Conservation (phyloP, 2,329 filamentous ascomycete genomes). For the Septoria linicola region DNA sequence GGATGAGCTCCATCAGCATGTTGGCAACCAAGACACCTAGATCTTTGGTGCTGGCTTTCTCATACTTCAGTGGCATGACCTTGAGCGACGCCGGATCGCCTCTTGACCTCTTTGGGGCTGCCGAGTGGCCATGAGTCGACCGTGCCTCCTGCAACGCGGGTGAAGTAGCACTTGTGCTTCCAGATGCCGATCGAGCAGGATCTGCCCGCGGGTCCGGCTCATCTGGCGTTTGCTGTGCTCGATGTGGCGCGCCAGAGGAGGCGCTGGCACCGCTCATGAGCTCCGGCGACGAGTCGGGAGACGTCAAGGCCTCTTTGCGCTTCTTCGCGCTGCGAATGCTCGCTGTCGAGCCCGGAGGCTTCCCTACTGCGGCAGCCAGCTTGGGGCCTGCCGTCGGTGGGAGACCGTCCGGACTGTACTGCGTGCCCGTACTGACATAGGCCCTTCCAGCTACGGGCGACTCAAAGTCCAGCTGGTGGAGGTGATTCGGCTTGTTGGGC, state of each 20-base stretch:
- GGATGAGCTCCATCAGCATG: slow-evolving; percentile 93
- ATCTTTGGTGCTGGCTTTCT: slow-evolving; percentile 77
- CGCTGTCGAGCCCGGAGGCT: slow-evolving; percentile 20
- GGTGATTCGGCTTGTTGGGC: slow-evolving; percentile 15
- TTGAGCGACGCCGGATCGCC: slow-evolving; percentile 50
- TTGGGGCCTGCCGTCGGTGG: slow-evolving; percentile 43
- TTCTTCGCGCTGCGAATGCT: slow-evolving; percentile 26
- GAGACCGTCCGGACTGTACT: slow-evolving; percentile 54
- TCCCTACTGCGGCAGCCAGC: slow-evolving; percentile 24
- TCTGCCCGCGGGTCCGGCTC: slow-evolving; percentile 15
- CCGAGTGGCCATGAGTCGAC: slow-evolving; percentile 34
- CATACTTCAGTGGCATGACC: slow-evolving; percentile 71
- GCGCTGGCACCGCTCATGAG: slow-evolving; percentile 25
- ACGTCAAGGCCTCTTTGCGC: slow-evolving; percentile 29
- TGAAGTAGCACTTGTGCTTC: slow-evolving; percentile 14
- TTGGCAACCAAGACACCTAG: slow-evolving; percentile 87
- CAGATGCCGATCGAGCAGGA: slow-evolving; percentile 13
- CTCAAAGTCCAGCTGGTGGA: slow-evolving; percentile 9
- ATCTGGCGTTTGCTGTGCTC: slow-evolving; percentile 17
- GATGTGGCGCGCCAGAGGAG: slow-evolving; percentile 23
- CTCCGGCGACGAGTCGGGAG: slow-evolving; percentile 22
- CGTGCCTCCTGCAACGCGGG: slow-evolving; percentile 32
- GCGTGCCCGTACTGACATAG: slow-evolving; percentile 52
- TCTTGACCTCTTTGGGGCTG: slow-evolving; percentile 49
- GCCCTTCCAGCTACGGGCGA: slow-evolving; percentile 13